A percentile compares a stretch with the other conserved stretches of the same genome.
Evolutionary conservation across 257 asterid genomes (phyloP).

Genomic region (Handroanthus guayacan): DNA sequence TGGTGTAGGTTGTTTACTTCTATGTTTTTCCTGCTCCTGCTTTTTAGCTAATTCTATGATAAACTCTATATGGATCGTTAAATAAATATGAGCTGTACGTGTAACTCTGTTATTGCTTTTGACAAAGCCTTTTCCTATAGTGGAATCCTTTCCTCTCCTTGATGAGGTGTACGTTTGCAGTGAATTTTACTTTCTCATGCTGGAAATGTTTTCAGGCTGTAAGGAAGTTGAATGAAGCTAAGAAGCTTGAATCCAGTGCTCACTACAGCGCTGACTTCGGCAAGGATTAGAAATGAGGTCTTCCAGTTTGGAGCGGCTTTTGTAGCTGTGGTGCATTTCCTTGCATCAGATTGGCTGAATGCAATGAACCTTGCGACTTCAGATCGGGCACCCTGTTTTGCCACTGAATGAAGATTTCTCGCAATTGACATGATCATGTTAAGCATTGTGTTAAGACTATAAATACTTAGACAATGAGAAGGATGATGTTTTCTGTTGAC

Average conservation of each 20-base stretch:
- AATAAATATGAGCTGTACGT: no score
- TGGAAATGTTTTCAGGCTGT: constrained; percentile 67
- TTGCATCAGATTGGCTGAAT: background rate
- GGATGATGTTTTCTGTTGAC: background rate
- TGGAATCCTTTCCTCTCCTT: background rate
- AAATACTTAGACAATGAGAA: background rate
- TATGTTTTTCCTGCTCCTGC: background rate
- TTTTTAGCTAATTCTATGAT: background rate
- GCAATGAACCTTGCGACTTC: background rate
- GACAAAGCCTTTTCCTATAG: no score
- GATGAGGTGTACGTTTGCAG: background rate
- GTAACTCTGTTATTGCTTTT: no score
- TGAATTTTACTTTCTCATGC: constrained; percentile 1
- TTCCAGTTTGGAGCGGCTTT: background rate
- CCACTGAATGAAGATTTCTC: background rate
- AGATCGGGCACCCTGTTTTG: background rate
- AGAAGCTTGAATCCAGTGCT: constrained; percentile 97
- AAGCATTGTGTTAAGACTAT: background rate
- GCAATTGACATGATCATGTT: background rate
- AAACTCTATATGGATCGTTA: no score
- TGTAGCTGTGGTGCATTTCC: background rate
- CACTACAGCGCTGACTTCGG: constrained; percentile 92
- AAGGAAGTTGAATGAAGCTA: constrained; percentile 87
- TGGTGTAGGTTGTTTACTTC: background rate
- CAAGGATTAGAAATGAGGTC: constrained; percentile 52